A percentile compares a stretch with the other conserved stretches of the same genome.
phyloP scores from a whole-genome alignment of 2,329 filamentous ascomycete species.

The Stylonectria norvegica region DNA sequence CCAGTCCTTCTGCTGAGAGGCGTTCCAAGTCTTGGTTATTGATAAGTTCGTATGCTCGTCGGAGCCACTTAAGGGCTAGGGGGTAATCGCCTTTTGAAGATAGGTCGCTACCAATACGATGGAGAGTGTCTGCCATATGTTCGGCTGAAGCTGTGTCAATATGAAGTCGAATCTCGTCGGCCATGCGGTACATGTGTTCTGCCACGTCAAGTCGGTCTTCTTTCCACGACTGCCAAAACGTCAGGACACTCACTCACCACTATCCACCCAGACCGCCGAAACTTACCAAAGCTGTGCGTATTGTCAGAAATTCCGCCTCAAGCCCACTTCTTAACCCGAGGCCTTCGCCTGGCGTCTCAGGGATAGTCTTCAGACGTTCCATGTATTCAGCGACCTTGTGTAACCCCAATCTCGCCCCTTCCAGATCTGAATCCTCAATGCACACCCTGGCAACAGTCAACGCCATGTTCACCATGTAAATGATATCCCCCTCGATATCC shows the following conservation, averaged over 20 bases:
- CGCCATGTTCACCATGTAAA: constrained; percentile 63
- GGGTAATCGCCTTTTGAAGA: constrained; percentile 49
- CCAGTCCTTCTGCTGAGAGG: constrained; percentile 56
- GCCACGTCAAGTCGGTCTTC: constrained; percentile 70
- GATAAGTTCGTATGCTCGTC: constrained; percentile 61
- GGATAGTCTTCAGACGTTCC: constrained; percentile 15
- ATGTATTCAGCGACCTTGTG: constrained; percentile 60
- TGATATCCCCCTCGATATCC: constrained; percentile 34
- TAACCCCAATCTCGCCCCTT: constrained; percentile 58
- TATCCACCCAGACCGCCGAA: constrained; percentile 1
- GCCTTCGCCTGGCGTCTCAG: background rate
- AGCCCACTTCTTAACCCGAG: constrained; percentile 31
- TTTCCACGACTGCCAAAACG: constrained; percentile 61
- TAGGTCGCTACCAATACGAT: constrained; percentile 66
- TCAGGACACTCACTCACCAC: too few species aligned
- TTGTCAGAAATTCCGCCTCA: constrained; percentile 60
- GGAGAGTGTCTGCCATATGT: constrained; percentile 63
- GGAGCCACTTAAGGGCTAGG: constrained; percentile 68
- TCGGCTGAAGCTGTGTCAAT: constrained; percentile 54
- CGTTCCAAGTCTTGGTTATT: constrained; percentile 51
- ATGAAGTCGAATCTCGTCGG: constrained; percentile 37
- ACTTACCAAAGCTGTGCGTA: constrained; percentile 64
- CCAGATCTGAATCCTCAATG: constrained; percentile 51
- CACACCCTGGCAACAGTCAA: constrained; percentile 59
- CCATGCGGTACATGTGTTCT: constrained; percentile 70